Conservation (phyloP, 73 alveolate genomes). For the Stentor coeruleus region DNA sequence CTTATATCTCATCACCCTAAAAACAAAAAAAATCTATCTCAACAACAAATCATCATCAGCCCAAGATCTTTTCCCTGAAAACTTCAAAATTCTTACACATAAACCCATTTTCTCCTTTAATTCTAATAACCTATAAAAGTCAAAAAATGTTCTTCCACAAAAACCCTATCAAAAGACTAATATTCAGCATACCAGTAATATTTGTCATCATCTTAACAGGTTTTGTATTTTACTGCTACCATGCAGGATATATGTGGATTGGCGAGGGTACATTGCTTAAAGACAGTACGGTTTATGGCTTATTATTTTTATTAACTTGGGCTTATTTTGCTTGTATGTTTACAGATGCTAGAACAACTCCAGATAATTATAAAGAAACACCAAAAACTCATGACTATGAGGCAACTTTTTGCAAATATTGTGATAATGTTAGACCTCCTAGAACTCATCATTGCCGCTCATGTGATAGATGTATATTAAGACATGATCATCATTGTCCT, state of each 20-base stretch:
- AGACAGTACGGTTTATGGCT: background rate
- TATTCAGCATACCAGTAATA: background rate
- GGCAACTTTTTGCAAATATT: background rate
- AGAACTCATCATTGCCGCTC: conserved; percentile 47
- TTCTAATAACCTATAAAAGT: too few species aligned
- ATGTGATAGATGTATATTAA: conserved; percentile 41
- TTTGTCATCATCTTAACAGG: background rate
- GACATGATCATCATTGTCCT: conserved; percentile 56
- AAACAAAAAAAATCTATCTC: too few species aligned
- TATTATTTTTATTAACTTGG: background rate
- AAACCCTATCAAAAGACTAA: background rate
- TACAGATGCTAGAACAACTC: background rate
- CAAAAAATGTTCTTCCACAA: background rate
- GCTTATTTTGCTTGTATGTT: background rate
- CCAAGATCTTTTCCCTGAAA: too few species aligned
- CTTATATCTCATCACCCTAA: too few species aligned
- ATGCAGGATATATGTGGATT: background rate
- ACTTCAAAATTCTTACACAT: too few species aligned
- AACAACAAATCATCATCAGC: too few species aligned
- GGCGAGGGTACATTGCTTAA: background rate
- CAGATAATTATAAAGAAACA: background rate
- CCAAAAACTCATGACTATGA: background rate
- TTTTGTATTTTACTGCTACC: background rate
- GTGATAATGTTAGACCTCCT: conserved; percentile 42
- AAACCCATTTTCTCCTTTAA: too few species aligned